Base-by-base conservation (phyloP, 441 rosid genomes). In the Lepidium campestre region DNA sequence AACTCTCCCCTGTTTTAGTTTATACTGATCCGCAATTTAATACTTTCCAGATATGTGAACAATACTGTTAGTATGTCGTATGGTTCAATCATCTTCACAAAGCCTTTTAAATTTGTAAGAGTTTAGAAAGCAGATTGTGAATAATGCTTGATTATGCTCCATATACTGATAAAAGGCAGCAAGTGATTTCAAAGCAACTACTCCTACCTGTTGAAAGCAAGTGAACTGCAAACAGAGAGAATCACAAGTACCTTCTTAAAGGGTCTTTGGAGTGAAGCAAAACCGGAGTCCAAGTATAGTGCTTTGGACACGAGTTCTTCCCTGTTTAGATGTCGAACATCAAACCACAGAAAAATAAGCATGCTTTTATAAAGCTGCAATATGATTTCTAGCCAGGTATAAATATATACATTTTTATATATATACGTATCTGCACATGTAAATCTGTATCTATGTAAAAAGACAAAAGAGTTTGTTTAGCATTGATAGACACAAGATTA, bases 211-310 rank as follows among this genome's bases (percentile, higher is more conserved):
- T n/a, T 14, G 45, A 45, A 46, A 27, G 36, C 34, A 69, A 40
- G 50, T 37, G 35, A 52, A 62, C 32, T 18, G 40, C 32, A 65
- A 27, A 14, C 10, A 42, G 57, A 42, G 65, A 48, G 44, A 20
- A 53, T 27, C 36, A 48, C 46, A 67, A 31, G 70, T 83, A 91
- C 96, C 94, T 87, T 81, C 94, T 87, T 81, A 46, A 68, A 65
- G 25, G 90, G 88, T 71, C 64, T 81, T 72, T 84, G 81, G 61
- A 85, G 78, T 46, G 73, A 80, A 67, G 82, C 80, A 46, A 78
- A 81, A 60, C 86, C 89, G 56, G 91, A 85, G 59, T 79, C 70
- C 70, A 91, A 78, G 78, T 64, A 78, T 58, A 78, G 55, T 65
- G 76, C 76, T 23, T 74, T 58, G 17, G 45, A 58, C 42, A 70